Conservation (phyloP, 805 yeast genomes). For the Ogataea degrootiae region DNA sequence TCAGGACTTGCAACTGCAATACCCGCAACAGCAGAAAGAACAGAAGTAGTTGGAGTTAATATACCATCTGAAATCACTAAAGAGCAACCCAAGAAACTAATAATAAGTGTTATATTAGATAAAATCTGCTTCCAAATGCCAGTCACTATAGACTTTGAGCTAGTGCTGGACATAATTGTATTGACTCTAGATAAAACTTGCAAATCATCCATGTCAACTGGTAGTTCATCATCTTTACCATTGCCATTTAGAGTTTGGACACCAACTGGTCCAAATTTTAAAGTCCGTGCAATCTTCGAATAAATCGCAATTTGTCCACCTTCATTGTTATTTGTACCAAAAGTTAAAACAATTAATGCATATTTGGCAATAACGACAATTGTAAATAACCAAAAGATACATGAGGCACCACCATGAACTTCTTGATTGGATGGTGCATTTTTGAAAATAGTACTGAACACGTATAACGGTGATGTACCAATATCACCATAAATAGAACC, state of each 20-base stretch:
- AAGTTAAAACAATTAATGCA: constrained; percentile 39
- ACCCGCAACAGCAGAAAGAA: constrained; percentile 53
- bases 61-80: constrained; percentile 57
- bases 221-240: background rate
- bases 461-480: constrained; percentile 59
- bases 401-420: constrained; percentile 46
- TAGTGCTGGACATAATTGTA: constrained; percentile 27
- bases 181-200: constrained; percentile 35
- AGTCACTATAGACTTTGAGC: constrained; percentile 15
- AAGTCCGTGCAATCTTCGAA: constrained; percentile 47
- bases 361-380: constrained; percentile 50
- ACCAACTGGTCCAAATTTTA: constrained; percentile 44
- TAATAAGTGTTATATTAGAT: constrained; percentile 30
- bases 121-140: constrained; percentile 27
- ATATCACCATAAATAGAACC: constrained; percentile 66
- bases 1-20: constrained; percentile 48
- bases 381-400: constrained; percentile 52
- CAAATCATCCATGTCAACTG: constrained; percentile 27
- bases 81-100: constrained; percentile 51
- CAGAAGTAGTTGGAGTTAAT: constrained; percentile 61
- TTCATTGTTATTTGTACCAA: constrained; percentile 56
- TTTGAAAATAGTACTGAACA: constrained; percentile 34
- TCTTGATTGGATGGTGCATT: constrained; percentile 34
- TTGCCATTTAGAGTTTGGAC: constrained; percentile 37
- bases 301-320: constrained; percentile 66